Evolutionary conservation across 176 grass and related monocot species (phyloP), one percentile per base, ranked within the genome.

Genomic region (Poa annua): DNA sequence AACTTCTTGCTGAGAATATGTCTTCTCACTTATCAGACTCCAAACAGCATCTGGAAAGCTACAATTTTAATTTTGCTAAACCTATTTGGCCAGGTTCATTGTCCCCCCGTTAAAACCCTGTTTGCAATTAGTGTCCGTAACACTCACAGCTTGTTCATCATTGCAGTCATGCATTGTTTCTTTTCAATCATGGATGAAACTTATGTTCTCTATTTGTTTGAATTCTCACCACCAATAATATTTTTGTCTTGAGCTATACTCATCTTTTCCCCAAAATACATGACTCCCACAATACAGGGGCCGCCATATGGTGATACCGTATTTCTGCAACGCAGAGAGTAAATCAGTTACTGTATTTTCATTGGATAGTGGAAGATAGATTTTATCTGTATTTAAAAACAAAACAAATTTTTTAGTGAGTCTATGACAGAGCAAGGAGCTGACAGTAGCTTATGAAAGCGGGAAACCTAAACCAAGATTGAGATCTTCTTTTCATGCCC

Each of bases 131-230:
- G 38, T 42, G 38, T 7, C 4, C 10, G 19, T 44, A 24, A 70
- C 66, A 47, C 61, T 21, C 26, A 14, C 34, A 74, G 11, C 17
- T 63, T 49, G 33, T 4, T 34, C 53, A 17, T 52, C 21, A 73
- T 55, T 73, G 22, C 36, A 51, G n/a, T n/a, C 54, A 48, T 82
- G 79, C 32, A 25, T 69, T 41, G 12, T 80, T 80, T 66, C 52
- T 80, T 66, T 66, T 42, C 8, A 19, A 39, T 66, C 57, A 34
- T 51, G 10, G 5, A 0, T 66, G 17, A 11, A 4, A 68, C 4
- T 32, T n/a, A 29, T 24, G 60, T 51, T 48, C 56, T 78, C 75
- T 26, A 76, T 1, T 78, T 49, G 11, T 35, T 13, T 8, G 6
- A 41, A 55, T 70, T 57, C 33, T 81, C 1, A 29, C 4, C 19